Evolutionary conservation across 495 filamentous ascomycete species (phyloP).

Genomic region (Podospora conica): DNA sequence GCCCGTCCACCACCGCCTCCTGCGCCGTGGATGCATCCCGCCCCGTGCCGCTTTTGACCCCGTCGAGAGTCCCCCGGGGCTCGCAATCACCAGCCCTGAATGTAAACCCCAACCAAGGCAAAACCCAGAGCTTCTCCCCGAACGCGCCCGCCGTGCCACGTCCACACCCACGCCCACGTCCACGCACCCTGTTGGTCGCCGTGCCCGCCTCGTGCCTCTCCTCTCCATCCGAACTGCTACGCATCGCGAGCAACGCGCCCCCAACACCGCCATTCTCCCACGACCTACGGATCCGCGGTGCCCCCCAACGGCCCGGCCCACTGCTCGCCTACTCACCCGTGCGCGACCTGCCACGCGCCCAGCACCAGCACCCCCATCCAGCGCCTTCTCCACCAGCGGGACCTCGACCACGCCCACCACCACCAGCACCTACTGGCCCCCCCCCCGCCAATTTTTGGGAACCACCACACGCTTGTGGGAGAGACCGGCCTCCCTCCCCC

Average conservation of each 20-base stretch:
- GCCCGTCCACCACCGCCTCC: neutral
- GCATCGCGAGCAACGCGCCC: conserved; percentile 28
- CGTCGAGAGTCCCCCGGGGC: conserved; percentile 15
- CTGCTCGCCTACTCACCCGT: neutral
- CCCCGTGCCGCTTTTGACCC: conserved; percentile 13
- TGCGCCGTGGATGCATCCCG: conserved; percentile 9
- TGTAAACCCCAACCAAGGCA: conserved; percentile 18
- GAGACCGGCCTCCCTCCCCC: neutral
- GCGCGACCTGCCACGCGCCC: neutral
- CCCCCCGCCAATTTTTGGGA: no score
- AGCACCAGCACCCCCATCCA: neutral
- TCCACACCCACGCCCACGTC: no score
- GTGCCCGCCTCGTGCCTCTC: no score
- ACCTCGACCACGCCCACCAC: conserved; percentile 10
- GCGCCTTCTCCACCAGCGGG: neutral
- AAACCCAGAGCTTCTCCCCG: neutral
- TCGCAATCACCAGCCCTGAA: conserved; percentile 21
- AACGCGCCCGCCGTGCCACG: no score
- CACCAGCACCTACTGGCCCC: conserved; percentile 7
- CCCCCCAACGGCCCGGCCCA: neutral
- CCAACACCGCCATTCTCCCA: conserved; percentile 20
- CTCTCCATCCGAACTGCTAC: conserved; percentile 30
- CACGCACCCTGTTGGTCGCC: conserved; percentile 23
- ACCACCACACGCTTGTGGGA: no score
- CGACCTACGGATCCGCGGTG: conserved; percentile 19